phyloP scores from a whole-genome alignment of 495 filamentous ascomycete species.

The Hypoxylon trugodes region DNA sequence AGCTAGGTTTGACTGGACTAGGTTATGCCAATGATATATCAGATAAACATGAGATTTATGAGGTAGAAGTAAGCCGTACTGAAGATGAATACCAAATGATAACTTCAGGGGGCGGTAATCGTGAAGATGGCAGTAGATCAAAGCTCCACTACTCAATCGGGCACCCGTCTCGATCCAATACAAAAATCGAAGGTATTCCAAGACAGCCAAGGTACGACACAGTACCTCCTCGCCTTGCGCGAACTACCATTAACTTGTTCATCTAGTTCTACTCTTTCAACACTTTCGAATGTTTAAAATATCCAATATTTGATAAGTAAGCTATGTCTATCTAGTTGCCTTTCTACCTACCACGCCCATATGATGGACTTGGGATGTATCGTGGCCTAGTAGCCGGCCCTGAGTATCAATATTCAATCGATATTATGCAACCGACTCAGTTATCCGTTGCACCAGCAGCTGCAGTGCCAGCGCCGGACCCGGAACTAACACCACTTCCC shows the following conservation, averaged over 20 bases:
- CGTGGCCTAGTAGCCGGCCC: not conserved
- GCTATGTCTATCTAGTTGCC: constrained; percentile 6
- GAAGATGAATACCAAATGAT: too few relatives aligned
- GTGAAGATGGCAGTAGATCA: too few relatives aligned
- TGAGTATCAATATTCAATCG: not conserved
- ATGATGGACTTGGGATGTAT: not conserved
- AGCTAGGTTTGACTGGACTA: too few relatives aligned
- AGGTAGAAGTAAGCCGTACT: too few relatives aligned
- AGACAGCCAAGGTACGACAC: not conserved
- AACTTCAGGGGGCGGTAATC: too few relatives aligned
- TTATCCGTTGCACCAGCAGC: not conserved
- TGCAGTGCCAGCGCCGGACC: constrained; percentile 1
- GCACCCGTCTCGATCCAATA: too few relatives aligned
- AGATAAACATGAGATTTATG: too few relatives aligned
- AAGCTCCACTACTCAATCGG: too few relatives aligned
- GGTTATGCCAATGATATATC: too few relatives aligned
- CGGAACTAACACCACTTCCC: constrained; percentile 29
- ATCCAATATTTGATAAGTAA: constrained; percentile 30
- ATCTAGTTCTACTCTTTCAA: constrained; percentile 42
- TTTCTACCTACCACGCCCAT: not conserved
- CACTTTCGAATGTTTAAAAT: constrained; percentile 3
- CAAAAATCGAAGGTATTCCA: not conserved
- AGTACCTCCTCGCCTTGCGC: constrained; percentile 20
- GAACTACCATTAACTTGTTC: constrained; percentile 37
- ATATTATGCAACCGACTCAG: not conserved